Evolutionary conservation across 306 rosid genomes (phyloP), one percentile per base, ranked within the genome.

Genomic region (Corylus americana): DNA sequence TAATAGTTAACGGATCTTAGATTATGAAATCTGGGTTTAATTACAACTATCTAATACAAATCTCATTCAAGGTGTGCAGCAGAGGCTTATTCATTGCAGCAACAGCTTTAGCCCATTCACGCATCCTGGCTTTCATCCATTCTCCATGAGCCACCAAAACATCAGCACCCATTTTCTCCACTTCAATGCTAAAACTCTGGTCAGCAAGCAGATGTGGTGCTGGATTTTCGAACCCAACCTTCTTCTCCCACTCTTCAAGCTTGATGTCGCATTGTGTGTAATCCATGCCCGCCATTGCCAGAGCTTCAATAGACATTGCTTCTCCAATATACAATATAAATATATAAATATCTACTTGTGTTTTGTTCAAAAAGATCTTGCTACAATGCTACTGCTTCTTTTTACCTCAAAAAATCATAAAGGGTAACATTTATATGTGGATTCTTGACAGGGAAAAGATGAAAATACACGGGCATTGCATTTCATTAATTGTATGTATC

Each of bases 221-320:
- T 35, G 82, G 69, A 17, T n/a, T 69, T 11, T 71, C 48, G 10
- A 75, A 55, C 48, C 78, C 37, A 59, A 22, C 8, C 10, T 22
- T 29, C 31, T 83, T 39, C 31, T 83, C 83, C 83, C 83, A 81
- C 57, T 53, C 77, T 58, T 84, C 49, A 39, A 73, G 12, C 55
- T 72, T 74, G 18, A 84, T 27, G 25, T 77, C 48, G 39, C 67
- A 68, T 13, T 81, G 74, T 74, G 8, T 69, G 70, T 69, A 76
- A 53, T 89, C 85, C 7, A 77, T 77, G 27, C 91, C 87, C 7
- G 88, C 89, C 92, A 91, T 88, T 80, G 88, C 92, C 17, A 77
- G 69, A 72, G 89, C 87, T 85, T 86, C 85, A 47, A 66, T 11
- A 35, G 89, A 85, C 84, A 85, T 85, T 53, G 12, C 50, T 12